phyloP scores from a whole-genome alignment of 2,329 filamentous ascomycete species.

The Sporothrix luriei region DNA sequence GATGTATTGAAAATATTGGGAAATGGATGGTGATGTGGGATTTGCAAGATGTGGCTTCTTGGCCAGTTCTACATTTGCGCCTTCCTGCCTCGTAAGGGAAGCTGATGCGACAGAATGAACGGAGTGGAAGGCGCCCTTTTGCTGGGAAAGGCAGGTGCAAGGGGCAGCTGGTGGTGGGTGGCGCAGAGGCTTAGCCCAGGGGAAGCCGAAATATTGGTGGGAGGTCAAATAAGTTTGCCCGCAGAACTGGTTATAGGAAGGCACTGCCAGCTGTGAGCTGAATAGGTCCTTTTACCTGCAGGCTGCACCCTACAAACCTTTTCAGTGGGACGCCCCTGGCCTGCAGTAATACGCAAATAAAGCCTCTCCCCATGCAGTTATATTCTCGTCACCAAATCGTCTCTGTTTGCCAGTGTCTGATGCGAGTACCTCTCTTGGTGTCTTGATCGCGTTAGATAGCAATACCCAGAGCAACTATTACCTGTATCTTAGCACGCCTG shows the following conservation, averaged over 20 bases:
- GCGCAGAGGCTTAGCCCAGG: conserved; percentile 3
- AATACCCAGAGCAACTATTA: no score
- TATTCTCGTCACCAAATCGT: background rate
- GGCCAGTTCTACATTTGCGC: background rate
- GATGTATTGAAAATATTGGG: background rate
- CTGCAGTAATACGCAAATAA: background rate
- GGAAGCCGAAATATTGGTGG: conserved; percentile 19
- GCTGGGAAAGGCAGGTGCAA: conserved; percentile 17
- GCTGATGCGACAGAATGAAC: conserved; percentile 25
- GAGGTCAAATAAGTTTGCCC: background rate
- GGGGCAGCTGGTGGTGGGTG: conserved; percentile 1
- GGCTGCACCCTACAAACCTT: background rate
- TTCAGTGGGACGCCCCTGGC: background rate
- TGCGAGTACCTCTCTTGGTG: no score
- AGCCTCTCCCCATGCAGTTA: background rate
- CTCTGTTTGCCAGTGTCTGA: background rate
- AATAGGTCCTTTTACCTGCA: background rate
- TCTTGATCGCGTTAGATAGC: background rate
- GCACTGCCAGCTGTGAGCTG: background rate
- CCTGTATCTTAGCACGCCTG: no score
- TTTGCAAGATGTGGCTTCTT: conserved; percentile 24
- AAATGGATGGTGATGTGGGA: conserved; percentile 21
- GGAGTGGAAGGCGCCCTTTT: conserved; percentile 21
- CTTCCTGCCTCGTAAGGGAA: conserved; percentile 1
- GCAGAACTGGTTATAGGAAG: background rate